Evolutionary conservation across 306 rosid genomes (phyloP).

Genomic region (Lathyrus aphaca): DNA sequence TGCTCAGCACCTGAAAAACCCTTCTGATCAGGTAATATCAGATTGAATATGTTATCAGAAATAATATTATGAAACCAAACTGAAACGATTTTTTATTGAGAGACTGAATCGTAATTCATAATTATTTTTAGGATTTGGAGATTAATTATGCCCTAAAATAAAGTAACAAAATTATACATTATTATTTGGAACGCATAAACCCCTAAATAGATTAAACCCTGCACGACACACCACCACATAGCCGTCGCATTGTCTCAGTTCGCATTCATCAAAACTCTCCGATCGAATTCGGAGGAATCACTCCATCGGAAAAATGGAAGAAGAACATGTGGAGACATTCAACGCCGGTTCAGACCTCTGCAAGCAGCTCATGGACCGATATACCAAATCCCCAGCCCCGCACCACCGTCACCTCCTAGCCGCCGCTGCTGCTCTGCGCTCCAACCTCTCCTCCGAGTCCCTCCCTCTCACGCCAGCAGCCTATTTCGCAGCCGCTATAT

Average conservation of each 20-base stretch:
- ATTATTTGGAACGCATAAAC: neutral
- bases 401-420: constrained; percentile 93
- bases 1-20: no score
- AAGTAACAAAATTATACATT: no score
- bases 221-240: neutral
- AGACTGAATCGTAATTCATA: no score
- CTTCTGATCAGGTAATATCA: no score
- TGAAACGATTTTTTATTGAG: no score
- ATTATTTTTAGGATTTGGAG: no score
- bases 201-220: constrained; percentile 32
- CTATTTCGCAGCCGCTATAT: constrained; percentile 72
- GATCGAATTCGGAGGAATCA: neutral
- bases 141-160: no score
- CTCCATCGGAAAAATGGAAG: constrained; percentile 44
- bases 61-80: no score
- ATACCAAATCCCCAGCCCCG: constrained; percentile 75
- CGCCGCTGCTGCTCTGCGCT: constrained; percentile 77
- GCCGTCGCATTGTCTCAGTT: neutral
- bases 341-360: constrained; percentile 65
- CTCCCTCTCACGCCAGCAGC: constrained; percentile 74
- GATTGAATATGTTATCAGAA: no score
- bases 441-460: constrained; percentile 66
- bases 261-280: constrained; percentile 5
- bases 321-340: constrained; percentile 47
- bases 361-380: constrained; percentile 90